Base-by-base conservation (phyloP, 495 filamentous ascomycete genomes). In the Penicillium egyptiacum region DNA sequence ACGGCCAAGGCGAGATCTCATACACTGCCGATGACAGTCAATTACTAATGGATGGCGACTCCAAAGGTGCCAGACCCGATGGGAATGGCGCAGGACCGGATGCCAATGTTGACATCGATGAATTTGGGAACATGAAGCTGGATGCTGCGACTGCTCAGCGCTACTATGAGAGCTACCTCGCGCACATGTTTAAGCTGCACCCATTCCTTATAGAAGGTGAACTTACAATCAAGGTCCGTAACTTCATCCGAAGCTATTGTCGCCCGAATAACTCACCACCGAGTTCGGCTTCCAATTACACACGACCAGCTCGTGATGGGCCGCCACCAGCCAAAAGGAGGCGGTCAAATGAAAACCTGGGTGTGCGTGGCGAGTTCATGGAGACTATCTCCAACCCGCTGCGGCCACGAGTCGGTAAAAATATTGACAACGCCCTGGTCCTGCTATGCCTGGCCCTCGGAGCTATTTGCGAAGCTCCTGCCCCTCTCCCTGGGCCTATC, bases 121-220 rank as follows among this genome's bases (percentile, higher is more conserved):
- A 81, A 5, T 81, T 84, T 55, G 85, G 86, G 31, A 75, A 81
- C 12, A 74, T 91, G 14, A 88, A 86, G 49, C 80, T 95, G 49
- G 81, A 87, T 53, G 64, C 76, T 19, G 71, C 68, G 12, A 89
- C 81, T 2, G 78, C 96, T 8, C 76, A 76, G 55, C 79, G 74
- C 40, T 87, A 91, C 40, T 80, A 87, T 37, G 62, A 81, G 16
- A 89, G 85, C 69, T 98, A 91, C 68, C 73, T 91, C 64, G 69
- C 85, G 5, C 81, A 95, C 65, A 87, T 98, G 39, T 88, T 96
- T 62, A 89, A 85, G 52, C 83, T 98, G 68, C 94, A 98, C 69
- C 94, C 94, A 12, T 92, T 98, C 65, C 79, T 98, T 37, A 77
- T 88, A 60, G 75, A 79, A 46, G 62, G 64, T 5, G 71, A 73